Percentiles rank a stretch among this genome's conserved stretches.
These are phyloP conservation scores for Malus asiatica DNA, from an alignment of 306 rosid genomes.

Conservation along the genomic window DNA sequence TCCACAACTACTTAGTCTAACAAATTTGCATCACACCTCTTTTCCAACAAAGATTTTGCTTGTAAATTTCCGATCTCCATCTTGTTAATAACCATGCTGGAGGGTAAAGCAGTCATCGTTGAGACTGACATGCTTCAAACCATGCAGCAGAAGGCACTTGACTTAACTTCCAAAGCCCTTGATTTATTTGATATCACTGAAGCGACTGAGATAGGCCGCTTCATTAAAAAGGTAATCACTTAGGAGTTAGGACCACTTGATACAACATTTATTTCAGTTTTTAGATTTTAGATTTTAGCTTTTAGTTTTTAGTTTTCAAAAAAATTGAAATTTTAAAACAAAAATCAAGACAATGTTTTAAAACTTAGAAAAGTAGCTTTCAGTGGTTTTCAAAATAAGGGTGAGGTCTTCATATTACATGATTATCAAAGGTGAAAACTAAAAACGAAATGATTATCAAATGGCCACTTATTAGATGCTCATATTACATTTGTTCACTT, in stretches of 20 bases:
- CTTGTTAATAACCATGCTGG: constrained; percentile 43
- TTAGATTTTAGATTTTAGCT: too few species aligned
- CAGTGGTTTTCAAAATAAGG: neutral
- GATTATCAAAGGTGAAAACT: too few species aligned
- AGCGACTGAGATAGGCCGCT: constrained; percentile 74
- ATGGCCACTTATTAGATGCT: too few species aligned
- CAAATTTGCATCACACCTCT: neutral
- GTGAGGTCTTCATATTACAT: neutral
- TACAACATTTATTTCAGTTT: too few species aligned
- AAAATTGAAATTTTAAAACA: neutral
- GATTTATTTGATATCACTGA: constrained; percentile 80
- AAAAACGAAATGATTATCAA: too few species aligned
- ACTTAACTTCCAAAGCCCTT: constrained; percentile 75
- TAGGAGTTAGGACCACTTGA: neutral
- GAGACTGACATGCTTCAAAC: constrained; percentile 80
- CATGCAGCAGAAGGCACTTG: constrained; percentile 71
- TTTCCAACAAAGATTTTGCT: neutral
- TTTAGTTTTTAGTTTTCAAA: too few species aligned
- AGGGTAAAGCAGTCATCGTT: constrained; percentile 76
- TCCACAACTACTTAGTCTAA: neutral
- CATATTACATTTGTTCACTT: neutral
- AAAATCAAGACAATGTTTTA: neutral
- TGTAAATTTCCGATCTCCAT: neutral
- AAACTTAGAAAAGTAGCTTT: neutral
- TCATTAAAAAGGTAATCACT: constrained; percentile 54